Evolutionary conservation across 129 eudicot genomes (phyloP), one percentile per base, ranked within the genome.

Genomic region (Flaveria linearis): DNA sequence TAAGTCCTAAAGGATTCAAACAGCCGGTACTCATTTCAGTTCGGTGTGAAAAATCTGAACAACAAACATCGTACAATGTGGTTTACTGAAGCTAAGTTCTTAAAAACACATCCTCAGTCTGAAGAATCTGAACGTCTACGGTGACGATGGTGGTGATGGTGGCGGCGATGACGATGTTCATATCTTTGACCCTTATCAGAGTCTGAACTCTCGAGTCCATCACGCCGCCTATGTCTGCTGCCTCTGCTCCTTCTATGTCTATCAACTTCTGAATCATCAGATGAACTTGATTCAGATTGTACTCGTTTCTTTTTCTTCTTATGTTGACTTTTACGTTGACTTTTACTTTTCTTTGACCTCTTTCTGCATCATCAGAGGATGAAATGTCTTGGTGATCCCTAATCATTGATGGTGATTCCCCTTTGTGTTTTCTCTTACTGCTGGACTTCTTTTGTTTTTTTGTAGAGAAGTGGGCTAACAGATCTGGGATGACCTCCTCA

Each of bases 381-480:
- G 25, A 72, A 28, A 56, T 53, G 30, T 86, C 83, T 68, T 77
- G 69, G 66, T 67, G 73, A 72, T 81, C 80, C 63, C 45, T 45
- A 15, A 33, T 26, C 16, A 25, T 33, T 20, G 86, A 78, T 36
- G 89, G 67, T 25, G 73, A 74, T 52, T 76, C 43, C 45, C 20
- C 22, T 64, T 72, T 86, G 71, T 86, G 90, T 83, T 82, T 85
- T 77, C 83, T 75, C 84, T 87, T 90, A 30, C 87, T 82, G 25
- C 71, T 84, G 1, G 92, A 76, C 85, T 80, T 88, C 88, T 82
- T 87, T 80, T 80, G 73, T 76, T 88, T 90, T 69, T 76, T 87
- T 49, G 92, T 65, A 63, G 94, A 79, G 51, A 87, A 85, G 80
- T 87, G 82, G 68, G 91, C 81, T 78, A 93, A 82, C 85, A 93